phyloP scores from a whole-genome alignment of 2,329 filamentous ascomycete species.

The Stagonosporopsis rhizophila region DNA sequence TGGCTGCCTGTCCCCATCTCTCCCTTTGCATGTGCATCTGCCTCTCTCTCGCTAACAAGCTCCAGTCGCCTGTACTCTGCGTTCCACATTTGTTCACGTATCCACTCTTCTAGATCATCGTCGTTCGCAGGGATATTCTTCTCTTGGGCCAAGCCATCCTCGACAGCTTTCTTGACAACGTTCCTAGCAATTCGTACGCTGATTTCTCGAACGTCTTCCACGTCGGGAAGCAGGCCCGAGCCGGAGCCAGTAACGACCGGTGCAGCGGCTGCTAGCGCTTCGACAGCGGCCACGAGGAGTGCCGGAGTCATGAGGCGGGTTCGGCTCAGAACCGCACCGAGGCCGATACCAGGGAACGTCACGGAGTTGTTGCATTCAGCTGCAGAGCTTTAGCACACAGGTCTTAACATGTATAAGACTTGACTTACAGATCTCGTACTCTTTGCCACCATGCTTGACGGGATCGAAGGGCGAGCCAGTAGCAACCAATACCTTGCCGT shows the following conservation, averaged over 20 bases:
- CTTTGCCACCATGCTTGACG: slow-evolving; percentile 65
- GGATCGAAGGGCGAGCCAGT: slow-evolving; percentile 85
- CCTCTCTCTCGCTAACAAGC: slow-evolving; percentile 59
- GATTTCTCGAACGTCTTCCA: slow-evolving; percentile 75
- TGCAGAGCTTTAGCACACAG: slow-evolving; percentile 32
- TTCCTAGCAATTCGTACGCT: slow-evolving; percentile 78
- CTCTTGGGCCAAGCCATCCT: slow-evolving; percentile 72
- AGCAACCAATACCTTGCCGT: slow-evolving; percentile 78
- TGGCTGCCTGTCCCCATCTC: slow-evolving; percentile 57
- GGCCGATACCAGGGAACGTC: slow-evolving; percentile 84
- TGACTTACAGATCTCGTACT: slow-evolving; percentile 62
- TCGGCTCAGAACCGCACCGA: slow-evolving; percentile 76
- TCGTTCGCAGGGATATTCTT: slow-evolving; percentile 67
- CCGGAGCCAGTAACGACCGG: slow-evolving; percentile 72
- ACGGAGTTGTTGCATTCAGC: slow-evolving; percentile 91
- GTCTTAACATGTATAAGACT: slow-evolving; percentile 26
- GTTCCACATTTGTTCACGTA: slow-evolving; percentile 81
- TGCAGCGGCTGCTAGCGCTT: slow-evolving; percentile 73
- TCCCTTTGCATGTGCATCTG: slow-evolving; percentile 66
- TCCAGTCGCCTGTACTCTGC: slow-evolving; percentile 71
- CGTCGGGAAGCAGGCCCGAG: slow-evolving; percentile 74
- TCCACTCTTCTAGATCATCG: slow-evolving; percentile 71
- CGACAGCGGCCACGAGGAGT: slow-evolving; percentile 82
- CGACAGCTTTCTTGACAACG: slow-evolving; percentile 74
- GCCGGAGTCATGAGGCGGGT: slow-evolving; percentile 72